Base-by-base conservation (phyloP, 2,329 filamentous ascomycete genomes). In the Trichoderma aggressivum region DNA sequence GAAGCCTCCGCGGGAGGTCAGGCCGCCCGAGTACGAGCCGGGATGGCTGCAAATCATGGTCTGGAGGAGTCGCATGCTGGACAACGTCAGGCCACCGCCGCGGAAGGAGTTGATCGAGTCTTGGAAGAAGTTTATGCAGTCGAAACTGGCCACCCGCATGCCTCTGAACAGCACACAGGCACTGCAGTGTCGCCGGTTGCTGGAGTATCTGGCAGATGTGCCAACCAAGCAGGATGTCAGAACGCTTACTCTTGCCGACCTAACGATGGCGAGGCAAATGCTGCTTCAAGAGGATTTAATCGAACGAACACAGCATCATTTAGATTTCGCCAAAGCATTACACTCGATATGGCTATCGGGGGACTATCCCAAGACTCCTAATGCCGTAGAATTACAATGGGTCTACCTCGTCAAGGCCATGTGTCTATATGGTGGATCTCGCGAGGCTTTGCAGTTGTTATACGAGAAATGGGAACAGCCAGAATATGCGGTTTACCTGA, bases 41-140 rank as follows among this genome's bases (percentile, higher is more conserved):
- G 94, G 94, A 67, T 88, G 94, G 76, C 88, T 89, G 74, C 87
- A 86, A 18, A 88, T 97, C 82, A 87, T 92, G 76, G 87, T 92
- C 71, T 87, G 93, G 79, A 84, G 87, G 66, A 88, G 88, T 74
- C 87, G 89, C 72, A 82, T 90, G 74, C 85, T 87, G 65, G 86
- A 92, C 70, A 86, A 87, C 65, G 84, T 90, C 43, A 88, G 93
- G 39, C 87, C 89, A 11, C 94, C 93, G 18, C 80, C 87, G 0
- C 82, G 85, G 3, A 79, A 85, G n/a, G 88, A 92, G 39, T 83
- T 97, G 3, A 80, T 88, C 0, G 83, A 87, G 43, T 92, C 92
- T 6, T 90, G 92, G 79, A 84, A 82, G 70, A 81, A 84, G 11
- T 90, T 94, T 74, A 90, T 95, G 75, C 78, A 82, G 21, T 84